phyloP scores from a whole-genome alignment of 2,329 filamentous ascomycete genomes.

The Diplocarpon rosae region DNA sequence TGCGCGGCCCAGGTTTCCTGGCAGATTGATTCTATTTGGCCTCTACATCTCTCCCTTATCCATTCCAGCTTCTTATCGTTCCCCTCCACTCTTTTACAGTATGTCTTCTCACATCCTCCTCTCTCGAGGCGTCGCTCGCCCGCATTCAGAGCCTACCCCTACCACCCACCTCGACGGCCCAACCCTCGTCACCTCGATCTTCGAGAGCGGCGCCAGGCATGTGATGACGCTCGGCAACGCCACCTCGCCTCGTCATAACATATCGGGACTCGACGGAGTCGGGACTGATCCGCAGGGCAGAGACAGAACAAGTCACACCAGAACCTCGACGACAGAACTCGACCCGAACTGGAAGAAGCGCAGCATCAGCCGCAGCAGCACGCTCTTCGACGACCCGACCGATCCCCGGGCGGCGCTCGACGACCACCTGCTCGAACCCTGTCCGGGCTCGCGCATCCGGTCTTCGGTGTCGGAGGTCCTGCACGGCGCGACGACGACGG shows the following conservation, averaged over 20 bases:
- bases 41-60: too few species aligned
- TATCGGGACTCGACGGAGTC: neutral
- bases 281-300: conserved; percentile 6
- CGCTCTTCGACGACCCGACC: conserved; percentile 22
- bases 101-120: conserved; percentile 39
- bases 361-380: conserved; percentile 20
- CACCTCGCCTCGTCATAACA: conserved; percentile 1
- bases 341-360: conserved; percentile 15
- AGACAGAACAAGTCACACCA: conserved; percentile 7
- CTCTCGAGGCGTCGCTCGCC: conserved; percentile 33
- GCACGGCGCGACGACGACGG: neutral
- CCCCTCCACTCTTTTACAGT: too few species aligned
- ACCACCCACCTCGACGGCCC: conserved; percentile 1
- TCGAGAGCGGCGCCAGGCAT: conserved; percentile 20
- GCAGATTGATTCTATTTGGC: too few species aligned
- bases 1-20: neutral
- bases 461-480: conserved; percentile 21
- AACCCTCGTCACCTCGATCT: conserved; percentile 19
- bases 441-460: conserved; percentile 15
- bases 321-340: conserved; percentile 21
- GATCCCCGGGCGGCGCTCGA: conserved; percentile 23
- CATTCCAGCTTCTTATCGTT: too few species aligned
- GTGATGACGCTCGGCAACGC: conserved; percentile 23
- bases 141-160: conserved; percentile 22
- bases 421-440: conserved; percentile 24